Evolutionary conservation across 257 asterid genomes (phyloP).

Genomic region (Thymus quinquecostatus): DNA sequence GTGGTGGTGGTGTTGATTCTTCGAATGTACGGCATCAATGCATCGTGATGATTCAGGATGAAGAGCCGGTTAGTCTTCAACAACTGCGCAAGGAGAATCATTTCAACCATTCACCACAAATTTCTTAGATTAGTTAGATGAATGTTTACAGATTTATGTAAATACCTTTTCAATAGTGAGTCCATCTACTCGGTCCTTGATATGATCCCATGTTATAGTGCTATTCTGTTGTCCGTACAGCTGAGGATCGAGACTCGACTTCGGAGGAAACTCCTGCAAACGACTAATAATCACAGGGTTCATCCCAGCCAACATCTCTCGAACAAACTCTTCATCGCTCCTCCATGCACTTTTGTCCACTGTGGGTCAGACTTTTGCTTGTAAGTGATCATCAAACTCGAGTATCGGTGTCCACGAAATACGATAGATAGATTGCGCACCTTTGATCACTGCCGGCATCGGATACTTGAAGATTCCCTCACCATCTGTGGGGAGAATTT

Average conservation of each 20-base stretch:
- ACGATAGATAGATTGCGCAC: constrained; percentile 25
- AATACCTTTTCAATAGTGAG: constrained; percentile 49
- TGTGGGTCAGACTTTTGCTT: constrained; percentile 14
- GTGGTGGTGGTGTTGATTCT: constrained; percentile 56
- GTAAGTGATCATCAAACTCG: background rate
- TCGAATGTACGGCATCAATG: constrained; percentile 55
- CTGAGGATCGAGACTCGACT: constrained; percentile 47
- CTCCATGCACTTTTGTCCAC: constrained; percentile 69
- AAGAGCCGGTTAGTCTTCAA: constrained; percentile 38
- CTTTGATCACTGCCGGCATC: constrained; percentile 56
- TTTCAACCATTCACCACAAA: background rate
- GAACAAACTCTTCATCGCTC: constrained; percentile 70
- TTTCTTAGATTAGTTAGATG: no score
- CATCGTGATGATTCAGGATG: constrained; percentile 64
- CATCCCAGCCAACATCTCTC: constrained; percentile 73
- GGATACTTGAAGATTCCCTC: constrained; percentile 59
- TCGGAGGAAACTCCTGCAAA: constrained; percentile 66
- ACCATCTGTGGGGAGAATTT: constrained; percentile 51
- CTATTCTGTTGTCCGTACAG: constrained; percentile 56
- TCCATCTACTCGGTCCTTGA: constrained; percentile 45
- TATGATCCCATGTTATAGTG: constrained; percentile 41
- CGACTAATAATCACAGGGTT: constrained; percentile 61
- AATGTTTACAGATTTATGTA: background rate
- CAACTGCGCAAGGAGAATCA: constrained; percentile 37
- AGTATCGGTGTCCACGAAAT: background rate